Conservation (phyloP, 179 eudicot genomes). For the Silene coronaria region DNA sequence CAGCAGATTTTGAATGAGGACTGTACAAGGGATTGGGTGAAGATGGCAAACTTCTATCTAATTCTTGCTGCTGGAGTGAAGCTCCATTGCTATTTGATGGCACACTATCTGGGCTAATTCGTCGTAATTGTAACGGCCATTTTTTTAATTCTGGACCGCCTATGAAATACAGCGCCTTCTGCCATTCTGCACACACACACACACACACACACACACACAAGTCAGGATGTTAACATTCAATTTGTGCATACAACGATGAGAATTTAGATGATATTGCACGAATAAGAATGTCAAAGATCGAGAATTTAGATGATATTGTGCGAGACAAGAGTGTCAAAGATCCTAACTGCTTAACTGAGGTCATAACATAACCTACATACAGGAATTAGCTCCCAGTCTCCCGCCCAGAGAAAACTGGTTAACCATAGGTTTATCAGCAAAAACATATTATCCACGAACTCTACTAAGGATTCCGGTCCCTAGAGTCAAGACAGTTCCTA, state of each 20-base stretch:
- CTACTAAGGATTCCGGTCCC: background rate
- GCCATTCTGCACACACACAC: slow-evolving; percentile 70
- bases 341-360: no score
- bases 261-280: background rate
- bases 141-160: slow-evolving; percentile 91
- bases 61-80: slow-evolving; percentile 78
- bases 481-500: background rate
- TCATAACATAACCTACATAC: no score
- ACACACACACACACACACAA: no score
- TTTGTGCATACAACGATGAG: background rate
- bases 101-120: slow-evolving; percentile 70
- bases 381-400: no score
- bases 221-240: slow-evolving; percentile 9
- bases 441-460: background rate
- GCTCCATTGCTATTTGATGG: slow-evolving; percentile 62
- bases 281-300: background rate
- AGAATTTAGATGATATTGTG: background rate
- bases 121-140: slow-evolving; percentile 89
- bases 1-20: slow-evolving; percentile 65
- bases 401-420: no score
- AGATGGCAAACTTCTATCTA: slow-evolving; percentile 72
- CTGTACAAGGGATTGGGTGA: slow-evolving; percentile 74
- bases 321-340: background rate
- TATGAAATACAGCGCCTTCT: slow-evolving; percentile 78
- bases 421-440: background rate